Evolutionary conservation across 768 basidiomycete genomes (phyloP).

Genomic region (Mycena haematopus): DNA sequence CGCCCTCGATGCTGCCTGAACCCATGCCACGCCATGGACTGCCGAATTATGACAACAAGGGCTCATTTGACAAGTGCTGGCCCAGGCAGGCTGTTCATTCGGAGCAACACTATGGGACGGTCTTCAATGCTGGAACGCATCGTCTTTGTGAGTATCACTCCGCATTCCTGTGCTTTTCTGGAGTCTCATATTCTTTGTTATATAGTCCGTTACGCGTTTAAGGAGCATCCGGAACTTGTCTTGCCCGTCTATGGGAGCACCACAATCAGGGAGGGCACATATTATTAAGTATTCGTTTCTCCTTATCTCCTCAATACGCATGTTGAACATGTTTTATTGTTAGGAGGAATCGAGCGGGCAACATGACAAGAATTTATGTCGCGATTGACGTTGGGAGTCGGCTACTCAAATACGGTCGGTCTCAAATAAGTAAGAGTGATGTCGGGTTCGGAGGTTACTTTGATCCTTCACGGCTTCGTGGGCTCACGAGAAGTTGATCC

Average conservation of each 20-base stretch:
- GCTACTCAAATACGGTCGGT: too few species aligned
- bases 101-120: conserved; percentile 40
- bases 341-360: too few species aligned
- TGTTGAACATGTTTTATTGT: too few species aligned
- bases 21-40: conserved; percentile 24
- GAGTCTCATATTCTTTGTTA: not conserved
- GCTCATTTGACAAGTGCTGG: conserved; percentile 37
- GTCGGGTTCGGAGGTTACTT: too few species aligned
- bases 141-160: conserved; percentile 39
- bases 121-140: conserved; percentile 44
- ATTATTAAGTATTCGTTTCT: too few species aligned
- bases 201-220: conserved; percentile 17
- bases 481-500: too few species aligned
- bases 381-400: too few species aligned
- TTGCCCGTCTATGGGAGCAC: conserved; percentile 9
- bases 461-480: too few species aligned
- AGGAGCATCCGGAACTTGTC: not conserved
- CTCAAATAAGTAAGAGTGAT: too few species aligned
- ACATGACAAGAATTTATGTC: too few species aligned
- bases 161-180: not conserved
- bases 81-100: conserved; percentile 24
- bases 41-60: not conserved
- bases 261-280: not conserved
- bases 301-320: too few species aligned
- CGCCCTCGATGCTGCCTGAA: too few species aligned